Evolutionary conservation across 2,329 filamentous ascomycete genomes (phyloP).

Genomic region (Ascosphaera pollenicola): DNA sequence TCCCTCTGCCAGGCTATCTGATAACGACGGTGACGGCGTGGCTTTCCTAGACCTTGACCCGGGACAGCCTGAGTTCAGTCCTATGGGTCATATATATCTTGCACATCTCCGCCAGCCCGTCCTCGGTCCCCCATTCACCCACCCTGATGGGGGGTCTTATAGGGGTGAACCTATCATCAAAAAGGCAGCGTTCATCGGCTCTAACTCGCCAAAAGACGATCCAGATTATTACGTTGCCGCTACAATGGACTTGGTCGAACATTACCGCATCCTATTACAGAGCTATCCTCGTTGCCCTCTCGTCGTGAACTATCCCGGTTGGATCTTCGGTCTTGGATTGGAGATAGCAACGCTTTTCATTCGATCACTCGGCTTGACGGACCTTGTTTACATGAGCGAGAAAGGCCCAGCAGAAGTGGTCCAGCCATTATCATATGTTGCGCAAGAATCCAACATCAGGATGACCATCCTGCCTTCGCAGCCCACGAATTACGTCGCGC

Average conservation of each 20-base stretch:
- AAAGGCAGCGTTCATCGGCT: constrained; percentile 31
- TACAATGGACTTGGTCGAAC: constrained; percentile 28
- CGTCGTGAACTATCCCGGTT: constrained; percentile 35
- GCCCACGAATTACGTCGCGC: constrained; percentile 20
- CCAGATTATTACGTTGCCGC: constrained; percentile 33
- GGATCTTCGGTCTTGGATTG: constrained; percentile 30
- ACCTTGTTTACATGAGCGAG: constrained; percentile 31
- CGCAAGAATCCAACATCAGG: constrained; percentile 14
- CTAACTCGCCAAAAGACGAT: constrained; percentile 31
- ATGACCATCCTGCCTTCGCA: constrained; percentile 26
- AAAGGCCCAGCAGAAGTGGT: constrained; percentile 23
- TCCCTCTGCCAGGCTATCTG: constrained; percentile 6
- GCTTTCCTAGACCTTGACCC: constrained; percentile 37
- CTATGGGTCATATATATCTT: constrained; percentile 36
- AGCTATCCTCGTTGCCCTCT: constrained; percentile 24
- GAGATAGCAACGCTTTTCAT: constrained; percentile 27
- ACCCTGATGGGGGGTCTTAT: constrained; percentile 17
- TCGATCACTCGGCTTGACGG: constrained; percentile 23
- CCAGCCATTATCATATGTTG: constrained; percentile 18
- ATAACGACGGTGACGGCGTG: constrained; percentile 18
- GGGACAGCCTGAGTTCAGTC: constrained; percentile 34
- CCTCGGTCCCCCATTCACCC: constrained; percentile 34
- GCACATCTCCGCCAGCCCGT: constrained; percentile 27
- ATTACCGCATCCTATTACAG: constrained; percentile 22
- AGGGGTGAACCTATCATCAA: constrained; percentile 12